These are phyloP conservation scores for Cordyceps militaris DNA, from an alignment of 2,329 filamentous ascomycete species.

Conservation along the genomic window DNA sequence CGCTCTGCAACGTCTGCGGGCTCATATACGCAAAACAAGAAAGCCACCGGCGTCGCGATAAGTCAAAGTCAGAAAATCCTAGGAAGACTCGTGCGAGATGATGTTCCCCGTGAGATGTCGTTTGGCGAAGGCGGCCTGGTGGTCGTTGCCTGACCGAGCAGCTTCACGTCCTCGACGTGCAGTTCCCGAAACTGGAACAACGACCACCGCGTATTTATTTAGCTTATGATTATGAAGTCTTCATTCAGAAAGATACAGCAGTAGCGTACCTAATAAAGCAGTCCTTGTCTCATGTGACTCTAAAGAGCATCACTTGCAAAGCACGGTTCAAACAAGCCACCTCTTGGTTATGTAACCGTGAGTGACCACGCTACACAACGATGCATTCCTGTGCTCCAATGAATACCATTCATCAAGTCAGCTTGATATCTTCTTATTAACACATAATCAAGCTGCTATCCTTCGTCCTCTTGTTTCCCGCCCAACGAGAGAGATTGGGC, in stretches of 20 bases:
- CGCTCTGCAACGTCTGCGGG: constrained; percentile 15
- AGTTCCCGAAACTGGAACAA: constrained; percentile 15
- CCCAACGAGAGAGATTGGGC: too few relatives aligned
- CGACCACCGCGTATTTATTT: background rate
- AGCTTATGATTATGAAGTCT: background rate
- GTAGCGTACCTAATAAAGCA: background rate
- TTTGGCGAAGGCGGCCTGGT: background rate
- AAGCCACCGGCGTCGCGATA: constrained; percentile 3
- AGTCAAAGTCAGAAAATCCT: background rate
- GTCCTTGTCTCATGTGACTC: too few relatives aligned
- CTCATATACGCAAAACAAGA: constrained; percentile 14
- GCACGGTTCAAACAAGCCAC: too few relatives aligned
- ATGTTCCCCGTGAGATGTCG: background rate
- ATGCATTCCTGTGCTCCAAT: too few relatives aligned
- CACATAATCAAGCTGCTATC: too few relatives aligned
- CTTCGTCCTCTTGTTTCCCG: too few relatives aligned
- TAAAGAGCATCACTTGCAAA: too few relatives aligned
- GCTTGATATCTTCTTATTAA: too few relatives aligned
- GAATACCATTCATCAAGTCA: too few relatives aligned
- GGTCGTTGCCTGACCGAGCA: too few relatives aligned
- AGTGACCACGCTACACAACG: too few relatives aligned
- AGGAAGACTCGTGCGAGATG: background rate
- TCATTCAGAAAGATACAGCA: background rate
- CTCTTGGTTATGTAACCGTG: too few relatives aligned
- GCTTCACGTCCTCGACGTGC: background rate